A percentile compares a stretch with the other conserved stretches of the same genome.
phyloP scores from a whole-genome alignment of 768 basidiomycete species.

The Suillus subluteus region DNA sequence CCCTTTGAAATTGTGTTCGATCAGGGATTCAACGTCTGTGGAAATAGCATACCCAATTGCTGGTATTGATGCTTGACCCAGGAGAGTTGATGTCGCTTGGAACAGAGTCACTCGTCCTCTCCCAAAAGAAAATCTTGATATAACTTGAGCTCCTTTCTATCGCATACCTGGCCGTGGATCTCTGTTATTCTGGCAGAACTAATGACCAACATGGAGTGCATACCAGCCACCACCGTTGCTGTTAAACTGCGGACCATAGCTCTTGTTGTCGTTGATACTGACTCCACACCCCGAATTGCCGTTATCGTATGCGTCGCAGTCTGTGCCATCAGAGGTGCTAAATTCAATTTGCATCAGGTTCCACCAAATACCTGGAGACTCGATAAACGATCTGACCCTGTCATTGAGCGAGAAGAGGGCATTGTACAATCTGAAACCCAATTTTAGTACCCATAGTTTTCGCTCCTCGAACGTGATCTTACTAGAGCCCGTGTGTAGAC shows the following conservation, averaged over 20 bases:
- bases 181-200: not conserved
- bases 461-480: not conserved
- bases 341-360: conserved; percentile 4
- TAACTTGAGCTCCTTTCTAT: conserved; percentile 31
- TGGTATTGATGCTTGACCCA: conserved; percentile 23
- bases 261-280: conserved; percentile 24
- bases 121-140: conserved; percentile 46
- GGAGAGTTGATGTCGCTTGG: conserved; percentile 36
- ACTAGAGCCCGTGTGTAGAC: conserved; percentile 31
- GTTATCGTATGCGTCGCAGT: conserved; percentile 31
- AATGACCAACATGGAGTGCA: not conserved
- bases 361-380: not conserved
- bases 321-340: conserved; percentile 19
- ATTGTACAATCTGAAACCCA: conserved; percentile 31
- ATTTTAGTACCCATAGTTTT: not conserved
- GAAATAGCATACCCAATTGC: conserved; percentile 26
- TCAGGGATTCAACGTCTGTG: not conserved
- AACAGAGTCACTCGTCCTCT: conserved; percentile 38
- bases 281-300: conserved; percentile 40
- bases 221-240: conserved; percentile 42
- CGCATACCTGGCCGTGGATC: conserved; percentile 36
- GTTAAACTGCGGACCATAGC: conserved; percentile 42
- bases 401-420: conserved; percentile 31
- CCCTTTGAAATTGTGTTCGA: conserved; percentile 42
- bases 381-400: conserved; percentile 29